A percentile compares a stretch with the other conserved stretches of the same genome.
phyloP scores from a whole-genome alignment of 192 early-diverging fungal genomes.

The Physocladia obscura region DNA sequence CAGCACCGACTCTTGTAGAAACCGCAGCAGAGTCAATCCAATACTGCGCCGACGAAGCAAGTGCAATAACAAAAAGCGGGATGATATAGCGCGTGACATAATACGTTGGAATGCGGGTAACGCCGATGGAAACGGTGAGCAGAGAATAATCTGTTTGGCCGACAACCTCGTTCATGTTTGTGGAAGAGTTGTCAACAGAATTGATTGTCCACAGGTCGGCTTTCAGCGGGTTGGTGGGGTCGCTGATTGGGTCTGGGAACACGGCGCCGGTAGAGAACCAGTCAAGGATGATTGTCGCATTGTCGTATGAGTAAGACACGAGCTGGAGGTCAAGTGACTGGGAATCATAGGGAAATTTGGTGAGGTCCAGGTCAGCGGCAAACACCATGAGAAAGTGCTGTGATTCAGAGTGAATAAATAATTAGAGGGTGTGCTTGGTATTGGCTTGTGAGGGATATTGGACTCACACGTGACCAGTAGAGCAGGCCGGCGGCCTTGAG shows the following conservation, averaged over 20 bases:
- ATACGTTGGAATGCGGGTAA: neutral
- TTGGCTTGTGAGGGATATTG: neutral
- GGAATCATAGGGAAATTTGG: conserved; percentile 22
- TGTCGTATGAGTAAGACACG: conserved; percentile 21
- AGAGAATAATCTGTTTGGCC: conserved; percentile 10
- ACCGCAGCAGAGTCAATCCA: conserved; percentile 26
- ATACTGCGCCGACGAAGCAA: conserved; percentile 15
- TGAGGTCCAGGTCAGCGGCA: conserved; percentile 15
- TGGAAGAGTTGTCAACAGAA: neutral
- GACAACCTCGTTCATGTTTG: neutral
- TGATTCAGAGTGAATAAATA: neutral
- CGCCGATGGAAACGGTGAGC: neutral
- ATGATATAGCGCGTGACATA: conserved; percentile 25
- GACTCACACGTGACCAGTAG: conserved; percentile 15
- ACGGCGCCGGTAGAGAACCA: neutral
- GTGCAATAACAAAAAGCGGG: conserved; percentile 20
- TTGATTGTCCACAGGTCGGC: conserved; percentile 1
- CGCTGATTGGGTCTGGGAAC: conserved; percentile 5
- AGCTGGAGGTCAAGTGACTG: conserved; percentile 16
- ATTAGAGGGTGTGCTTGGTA: neutral
- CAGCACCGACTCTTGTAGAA: conserved; percentile 8
- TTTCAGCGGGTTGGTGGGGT: neutral
- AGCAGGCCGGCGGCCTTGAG: conserved; percentile 4
- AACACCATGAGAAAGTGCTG: conserved; percentile 17
- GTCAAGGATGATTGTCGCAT: neutral